Evolutionary conservation across 495 filamentous ascomycete species (phyloP).

Genomic region (Penicillium coprophilum): DNA sequence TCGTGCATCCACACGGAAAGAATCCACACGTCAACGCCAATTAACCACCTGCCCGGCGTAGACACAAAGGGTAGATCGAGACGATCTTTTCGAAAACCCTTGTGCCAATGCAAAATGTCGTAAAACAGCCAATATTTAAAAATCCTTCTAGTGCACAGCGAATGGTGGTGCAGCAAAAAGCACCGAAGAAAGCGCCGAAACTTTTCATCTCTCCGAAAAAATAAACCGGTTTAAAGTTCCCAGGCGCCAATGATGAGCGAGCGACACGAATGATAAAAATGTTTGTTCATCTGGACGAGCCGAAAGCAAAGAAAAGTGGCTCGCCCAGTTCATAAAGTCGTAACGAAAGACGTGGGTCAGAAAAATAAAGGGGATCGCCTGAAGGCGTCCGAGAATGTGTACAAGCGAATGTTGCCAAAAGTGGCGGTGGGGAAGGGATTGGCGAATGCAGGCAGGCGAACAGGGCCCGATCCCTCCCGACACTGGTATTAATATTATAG

Average conservation of each 20-base stretch:
- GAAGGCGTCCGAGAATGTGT: slow-evolving; percentile 23
- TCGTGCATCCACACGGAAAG: not conserved
- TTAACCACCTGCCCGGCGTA: slow-evolving; percentile 24
- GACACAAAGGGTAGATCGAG: slow-evolving; percentile 17
- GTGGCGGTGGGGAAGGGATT: slow-evolving; percentile 22
- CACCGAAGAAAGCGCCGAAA: slow-evolving; percentile 39
- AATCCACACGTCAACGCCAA: slow-evolving; percentile 14
- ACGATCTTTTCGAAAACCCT: slow-evolving; percentile 10
- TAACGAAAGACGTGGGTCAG: slow-evolving; percentile 46
- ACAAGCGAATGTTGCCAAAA: slow-evolving; percentile 48
- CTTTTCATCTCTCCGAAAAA: slow-evolving; percentile 31
- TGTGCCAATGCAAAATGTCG: slow-evolving; percentile 45
- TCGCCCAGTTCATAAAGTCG: slow-evolving; percentile 36
- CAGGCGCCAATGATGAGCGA: slow-evolving; percentile 49
- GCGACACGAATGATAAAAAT: slow-evolving; percentile 46
- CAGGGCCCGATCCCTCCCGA: slow-evolving; percentile 17
- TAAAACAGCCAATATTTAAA: slow-evolving; percentile 27
- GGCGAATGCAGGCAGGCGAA: slow-evolving; percentile 22
- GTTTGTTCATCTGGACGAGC: slow-evolving; percentile 43
- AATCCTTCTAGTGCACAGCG: slow-evolving; percentile 42
- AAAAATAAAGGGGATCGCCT: slow-evolving; percentile 26
- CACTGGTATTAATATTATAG: slow-evolving; percentile 49
- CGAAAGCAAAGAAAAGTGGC: slow-evolving; percentile 34
- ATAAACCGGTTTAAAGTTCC: slow-evolving; percentile 28
- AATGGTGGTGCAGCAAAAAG: slow-evolving; percentile 45